These are phyloP conservation scores for Salvia miltiorrhiza DNA, from an alignment of 257 asterid genomes.

Conservation along the genomic window DNA sequence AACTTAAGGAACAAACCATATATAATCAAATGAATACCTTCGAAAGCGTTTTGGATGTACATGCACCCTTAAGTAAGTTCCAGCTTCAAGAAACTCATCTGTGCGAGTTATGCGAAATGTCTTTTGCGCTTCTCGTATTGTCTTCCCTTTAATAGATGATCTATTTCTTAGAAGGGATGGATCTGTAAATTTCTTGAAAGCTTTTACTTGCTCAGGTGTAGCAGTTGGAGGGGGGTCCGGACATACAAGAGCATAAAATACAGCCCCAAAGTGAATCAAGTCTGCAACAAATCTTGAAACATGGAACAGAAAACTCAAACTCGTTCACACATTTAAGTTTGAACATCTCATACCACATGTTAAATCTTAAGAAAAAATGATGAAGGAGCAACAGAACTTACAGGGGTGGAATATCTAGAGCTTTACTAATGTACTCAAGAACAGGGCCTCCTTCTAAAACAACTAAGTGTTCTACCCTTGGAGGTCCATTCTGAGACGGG, in stretches of 20 bases:
- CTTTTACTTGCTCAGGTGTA: constrained; percentile 63
- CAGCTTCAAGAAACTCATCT: constrained; percentile 78
- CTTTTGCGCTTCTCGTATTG: constrained; percentile 82
- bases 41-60: constrained; percentile 97
- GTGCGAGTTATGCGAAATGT: constrained; percentile 62
- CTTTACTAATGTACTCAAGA: constrained; percentile 52
- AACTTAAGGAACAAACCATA: not conserved
- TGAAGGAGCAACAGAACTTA: constrained; percentile 34
- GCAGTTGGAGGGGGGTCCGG: constrained; percentile 85
- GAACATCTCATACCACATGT: constrained; percentile 15
- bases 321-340: constrained; percentile 1
- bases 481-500: constrained; percentile 69
- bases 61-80: constrained; percentile 89
- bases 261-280: constrained; percentile 94
- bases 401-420: constrained; percentile 77
- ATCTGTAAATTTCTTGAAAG: constrained; percentile 67
- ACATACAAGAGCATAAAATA: constrained; percentile 87
- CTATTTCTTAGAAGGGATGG: constrained; percentile 63
- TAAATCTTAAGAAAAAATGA: not conserved
- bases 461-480: constrained; percentile 87
- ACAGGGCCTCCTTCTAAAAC: constrained; percentile 81
- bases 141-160: constrained; percentile 80
- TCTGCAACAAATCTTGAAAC: constrained; percentile 77
- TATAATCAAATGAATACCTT: constrained; percentile 40
- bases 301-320: constrained; percentile 28